phyloP scores from a whole-genome alignment of 2,329 filamentous ascomycete genomes.

The Ramularia collo-cygni region DNA sequence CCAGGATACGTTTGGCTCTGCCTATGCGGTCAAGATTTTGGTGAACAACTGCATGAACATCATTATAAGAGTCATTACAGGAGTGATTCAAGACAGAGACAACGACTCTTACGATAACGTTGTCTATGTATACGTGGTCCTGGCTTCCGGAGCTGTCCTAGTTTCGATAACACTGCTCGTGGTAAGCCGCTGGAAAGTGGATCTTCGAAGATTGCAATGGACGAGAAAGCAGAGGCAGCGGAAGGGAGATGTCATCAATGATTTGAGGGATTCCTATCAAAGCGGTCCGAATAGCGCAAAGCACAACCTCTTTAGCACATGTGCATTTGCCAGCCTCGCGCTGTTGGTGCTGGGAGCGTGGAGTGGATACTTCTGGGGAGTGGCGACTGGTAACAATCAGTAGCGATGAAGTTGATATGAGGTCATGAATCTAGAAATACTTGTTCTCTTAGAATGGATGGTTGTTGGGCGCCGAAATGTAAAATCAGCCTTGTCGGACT shows the following conservation, averaged over 20 bases:
- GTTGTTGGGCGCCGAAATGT: too few relatives aligned
- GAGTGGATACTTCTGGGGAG: conserved; percentile 55
- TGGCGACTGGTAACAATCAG: conserved; percentile 46
- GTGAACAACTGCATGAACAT: conserved; percentile 60
- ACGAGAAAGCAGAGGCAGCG: conserved; percentile 47
- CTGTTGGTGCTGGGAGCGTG: conserved; percentile 47
- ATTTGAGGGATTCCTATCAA: conserved; percentile 38
- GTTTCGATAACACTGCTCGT: conserved; percentile 39
- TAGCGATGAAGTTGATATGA: conserved; percentile 1
- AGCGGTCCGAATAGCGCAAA: conserved; percentile 27
- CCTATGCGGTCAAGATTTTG: conserved; percentile 54
- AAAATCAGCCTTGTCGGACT: too few relatives aligned
- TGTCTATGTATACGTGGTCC: conserved; percentile 49
- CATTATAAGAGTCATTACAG: conserved; percentile 51
- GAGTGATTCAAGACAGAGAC: conserved; percentile 53
- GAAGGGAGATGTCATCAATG: conserved; percentile 40
- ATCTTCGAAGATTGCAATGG: conserved; percentile 51
- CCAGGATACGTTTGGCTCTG: conserved; percentile 54
- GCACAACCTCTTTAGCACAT: conserved; percentile 31
- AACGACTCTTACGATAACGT: conserved; percentile 51
- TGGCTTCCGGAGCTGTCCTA: conserved; percentile 44
- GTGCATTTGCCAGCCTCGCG: conserved; percentile 40
- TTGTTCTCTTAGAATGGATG: too few relatives aligned
- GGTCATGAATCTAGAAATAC: background rate
- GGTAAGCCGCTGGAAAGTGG: conserved; percentile 34